A percentile compares a stretch with the other conserved stretches of the same genome.
phyloP scores from a whole-genome alignment of 73 alveolate species.

The Tetrahymena borealis region DNA sequence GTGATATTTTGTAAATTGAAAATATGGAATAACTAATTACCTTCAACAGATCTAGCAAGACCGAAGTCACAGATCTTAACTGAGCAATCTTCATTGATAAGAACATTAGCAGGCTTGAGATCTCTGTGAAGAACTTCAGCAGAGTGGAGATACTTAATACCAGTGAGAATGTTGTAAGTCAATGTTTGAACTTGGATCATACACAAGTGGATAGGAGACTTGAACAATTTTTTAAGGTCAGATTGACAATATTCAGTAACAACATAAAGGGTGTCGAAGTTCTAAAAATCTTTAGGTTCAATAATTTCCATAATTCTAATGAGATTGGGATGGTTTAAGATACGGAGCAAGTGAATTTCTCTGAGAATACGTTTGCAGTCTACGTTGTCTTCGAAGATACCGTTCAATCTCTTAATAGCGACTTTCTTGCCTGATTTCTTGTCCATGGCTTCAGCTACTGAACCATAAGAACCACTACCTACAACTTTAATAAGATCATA shows the following conservation, averaged over 20 bases:
- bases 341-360: conserved; percentile 65
- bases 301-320: conserved; percentile 54
- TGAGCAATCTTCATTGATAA: conserved; percentile 81
- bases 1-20: neutral
- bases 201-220: conserved; percentile 64
- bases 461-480: conserved; percentile 94
- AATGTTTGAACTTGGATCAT: conserved; percentile 65
- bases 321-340: conserved; percentile 61
- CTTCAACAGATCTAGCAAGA: conserved; percentile 55
- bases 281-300: conserved; percentile 60
- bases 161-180: conserved; percentile 77
- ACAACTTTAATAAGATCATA: conserved; percentile 73
- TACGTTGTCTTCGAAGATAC: conserved; percentile 82
- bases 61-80: conserved; percentile 93
- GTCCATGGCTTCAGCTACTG: conserved; percentile 80
- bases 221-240: conserved; percentile 71
- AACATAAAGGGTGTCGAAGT: conserved; percentile 56
- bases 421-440: conserved; percentile 73
- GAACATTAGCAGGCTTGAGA: conserved; percentile 89
- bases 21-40: neutral
- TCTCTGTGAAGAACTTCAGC: conserved; percentile 88
- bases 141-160: conserved; percentile 77
- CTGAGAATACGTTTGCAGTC: conserved; percentile 89
- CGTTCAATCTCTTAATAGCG: conserved; percentile 49
- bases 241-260: conserved; percentile 71